Evolutionary conservation across 805 yeast genomes (phyloP), one percentile per base, ranked within the genome.

Genomic region (Candida ipomoeae): DNA sequence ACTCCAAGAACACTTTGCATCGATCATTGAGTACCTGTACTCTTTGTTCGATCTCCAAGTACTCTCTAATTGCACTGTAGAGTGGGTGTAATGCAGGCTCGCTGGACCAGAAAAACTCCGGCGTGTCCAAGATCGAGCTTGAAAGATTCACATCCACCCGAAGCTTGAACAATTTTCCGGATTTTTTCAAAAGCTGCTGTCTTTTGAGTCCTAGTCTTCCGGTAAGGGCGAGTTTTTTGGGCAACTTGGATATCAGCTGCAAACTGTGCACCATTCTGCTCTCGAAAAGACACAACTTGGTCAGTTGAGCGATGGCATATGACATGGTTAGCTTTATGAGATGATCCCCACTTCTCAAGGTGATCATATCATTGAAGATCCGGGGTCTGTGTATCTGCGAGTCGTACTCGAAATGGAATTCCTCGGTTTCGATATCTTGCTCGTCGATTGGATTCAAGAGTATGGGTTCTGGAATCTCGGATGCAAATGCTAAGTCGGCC

Each of bases 41-140:
- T 48, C 99, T 73, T 67, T 89, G 96, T 64, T 92, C 97, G 54
- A 94, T 91, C 68, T 94, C 99, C 50, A 94, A 71, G 61, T 94
- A 94, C 56, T 94, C 97, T 51, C 97, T 72, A 50, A 91, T 84
- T 1, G 97, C 97, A 34, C 77, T 76, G 67, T 94, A 94, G 39
- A 94, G 72, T 3, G 98, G 98, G 64, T 92, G 96, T 56, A 94
- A 77, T 36, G 96, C 91, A 5, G 99, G 99, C 68, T 94, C 99
- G 54, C 79, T 46, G 31, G 91, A 87, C 99, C 99, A 94, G 67
- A 94, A 94, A 62, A 89, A 90, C 54, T 89, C 96, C 0, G 99
- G 99, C 0, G 96, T 90, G 62, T 94, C 99, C 48, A 94, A 74
- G 20, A 94, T 90, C 55, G 88, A 88, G 10, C 97, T 88, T 3